Conservation (phyloP, 192 early-diverging fungal genomes). For the Linnemannia elongata region DNA sequence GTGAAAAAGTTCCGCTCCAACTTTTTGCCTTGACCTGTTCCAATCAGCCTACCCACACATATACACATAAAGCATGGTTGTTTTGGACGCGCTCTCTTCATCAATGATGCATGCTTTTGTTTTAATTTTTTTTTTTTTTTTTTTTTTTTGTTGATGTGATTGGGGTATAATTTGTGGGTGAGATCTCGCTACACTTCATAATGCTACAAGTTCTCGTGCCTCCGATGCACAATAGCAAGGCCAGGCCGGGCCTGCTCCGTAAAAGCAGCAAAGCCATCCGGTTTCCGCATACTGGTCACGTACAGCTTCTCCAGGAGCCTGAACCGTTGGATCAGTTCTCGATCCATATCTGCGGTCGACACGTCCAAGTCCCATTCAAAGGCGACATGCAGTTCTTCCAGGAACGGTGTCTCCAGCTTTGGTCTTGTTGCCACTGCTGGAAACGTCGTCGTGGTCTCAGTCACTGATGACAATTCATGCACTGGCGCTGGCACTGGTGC, state of each 20-base stretch:
- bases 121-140: neutral
- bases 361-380: constrained; percentile 17
- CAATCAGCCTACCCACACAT: no score
- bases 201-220: constrained; percentile 11
- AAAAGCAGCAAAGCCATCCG: neutral
- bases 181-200: neutral
- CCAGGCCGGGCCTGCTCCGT: constrained; percentile 9
- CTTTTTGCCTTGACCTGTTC: constrained; percentile 56
- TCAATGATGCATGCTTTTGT: neutral
- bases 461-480: neutral
- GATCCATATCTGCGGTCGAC: constrained; percentile 21
- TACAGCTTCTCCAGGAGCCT: constrained; percentile 32
- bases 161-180: neutral
- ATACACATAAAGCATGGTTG: neutral
- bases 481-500: neutral
- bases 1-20: constrained; percentile 92
- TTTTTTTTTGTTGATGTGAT: neutral
- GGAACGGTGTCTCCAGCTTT: constrained; percentile 27
- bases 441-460: neutral
- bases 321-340: constrained; percentile 34
- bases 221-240: constrained; percentile 12
- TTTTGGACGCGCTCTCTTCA: neutral
- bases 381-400: constrained; percentile 27
- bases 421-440: neutral
- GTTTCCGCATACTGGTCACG: constrained; percentile 15